Evolutionary conservation across 2,329 filamentous ascomycete genomes (phyloP).

Genomic region (Pyrenophora seminiperda): DNA sequence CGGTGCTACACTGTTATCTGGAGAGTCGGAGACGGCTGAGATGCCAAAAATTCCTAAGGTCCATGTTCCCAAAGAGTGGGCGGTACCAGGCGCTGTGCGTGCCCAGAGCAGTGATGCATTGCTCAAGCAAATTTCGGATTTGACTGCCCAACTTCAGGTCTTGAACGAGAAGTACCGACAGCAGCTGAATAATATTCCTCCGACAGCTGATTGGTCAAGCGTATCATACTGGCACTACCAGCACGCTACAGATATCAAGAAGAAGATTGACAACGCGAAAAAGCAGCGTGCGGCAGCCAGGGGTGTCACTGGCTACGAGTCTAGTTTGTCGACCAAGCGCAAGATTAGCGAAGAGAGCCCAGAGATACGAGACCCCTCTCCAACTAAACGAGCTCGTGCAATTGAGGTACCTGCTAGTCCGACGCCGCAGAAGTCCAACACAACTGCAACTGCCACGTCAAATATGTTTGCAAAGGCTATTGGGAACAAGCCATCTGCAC

Average conservation of each 20-base stretch:
- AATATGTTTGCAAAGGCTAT: constrained; percentile 34
- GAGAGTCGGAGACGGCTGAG: constrained; percentile 14
- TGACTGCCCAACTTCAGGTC: constrained; percentile 29
- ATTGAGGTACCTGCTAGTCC: constrained; percentile 26
- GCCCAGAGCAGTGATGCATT: constrained; percentile 18
- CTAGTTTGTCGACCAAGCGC: constrained; percentile 41
- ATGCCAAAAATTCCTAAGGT: constrained; percentile 34
- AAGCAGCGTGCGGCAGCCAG: constrained; percentile 37
- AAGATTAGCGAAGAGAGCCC: constrained; percentile 28
- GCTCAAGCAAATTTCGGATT: constrained; percentile 23
- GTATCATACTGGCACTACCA: constrained; percentile 41
- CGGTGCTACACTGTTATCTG: neutral
- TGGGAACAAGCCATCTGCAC: constrained; percentile 23
- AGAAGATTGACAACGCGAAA: constrained; percentile 35
- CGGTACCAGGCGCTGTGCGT: constrained; percentile 12
- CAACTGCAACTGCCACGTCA: constrained; percentile 29
- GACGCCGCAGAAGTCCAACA: constrained; percentile 26
- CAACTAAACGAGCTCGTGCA: constrained; percentile 35
- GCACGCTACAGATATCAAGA: constrained; percentile 33
- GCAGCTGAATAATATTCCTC: constrained; percentile 30
- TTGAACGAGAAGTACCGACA: constrained; percentile 38
- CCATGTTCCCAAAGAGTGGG: constrained; percentile 35
- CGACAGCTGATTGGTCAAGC: constrained; percentile 37
- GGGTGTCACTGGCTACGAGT: constrained; percentile 42
- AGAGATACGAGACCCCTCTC: constrained; percentile 23